phyloP scores from a whole-genome alignment of 2,329 filamentous ascomycete genomes.

The Drechslerella stenobrocha region DNA sequence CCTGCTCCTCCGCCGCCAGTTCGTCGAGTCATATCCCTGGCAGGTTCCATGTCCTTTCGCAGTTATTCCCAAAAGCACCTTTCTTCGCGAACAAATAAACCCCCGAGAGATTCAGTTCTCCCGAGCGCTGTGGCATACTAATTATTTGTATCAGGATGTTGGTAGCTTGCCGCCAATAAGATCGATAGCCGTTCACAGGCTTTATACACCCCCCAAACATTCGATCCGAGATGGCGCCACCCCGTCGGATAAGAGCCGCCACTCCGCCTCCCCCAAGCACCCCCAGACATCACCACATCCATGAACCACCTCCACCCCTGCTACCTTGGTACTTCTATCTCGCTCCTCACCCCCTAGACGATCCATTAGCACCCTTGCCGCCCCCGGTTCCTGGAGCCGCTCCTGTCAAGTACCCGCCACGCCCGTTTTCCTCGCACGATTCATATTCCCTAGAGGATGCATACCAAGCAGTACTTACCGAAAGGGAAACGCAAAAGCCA shows the following conservation, averaged over 20 bases:
- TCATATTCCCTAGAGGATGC: constrained; percentile 77
- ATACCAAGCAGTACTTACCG: constrained; percentile 66
- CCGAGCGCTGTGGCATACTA: too few species aligned
- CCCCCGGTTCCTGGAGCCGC: constrained; percentile 62
- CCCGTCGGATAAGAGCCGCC: constrained; percentile 30
- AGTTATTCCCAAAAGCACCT: too few species aligned
- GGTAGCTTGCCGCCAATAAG: neutral
- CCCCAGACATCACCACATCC: constrained; percentile 44
- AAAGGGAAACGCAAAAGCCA: constrained; percentile 28
- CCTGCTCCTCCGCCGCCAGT: too few species aligned
- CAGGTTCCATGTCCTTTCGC: too few species aligned
- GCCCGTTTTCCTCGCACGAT: constrained; percentile 77
- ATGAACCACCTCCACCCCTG: constrained; percentile 60
- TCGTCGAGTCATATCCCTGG: too few species aligned
- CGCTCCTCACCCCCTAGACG: constrained; percentile 80
- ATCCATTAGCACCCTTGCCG: constrained; percentile 72
- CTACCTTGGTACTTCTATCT: constrained; percentile 82
- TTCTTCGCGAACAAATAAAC: too few species aligned
- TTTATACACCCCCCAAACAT: neutral
- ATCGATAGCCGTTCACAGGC: neutral
- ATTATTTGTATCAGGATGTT: neutral
- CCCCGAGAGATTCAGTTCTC: too few species aligned
- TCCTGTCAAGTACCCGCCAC: constrained; percentile 65
- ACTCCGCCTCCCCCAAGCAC: constrained; percentile 47
- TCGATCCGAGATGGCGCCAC: constrained; percentile 21